Evolutionary conservation across 176 grass and related monocot genomes (phyloP).

Genomic region (Juncus effusus): DNA sequence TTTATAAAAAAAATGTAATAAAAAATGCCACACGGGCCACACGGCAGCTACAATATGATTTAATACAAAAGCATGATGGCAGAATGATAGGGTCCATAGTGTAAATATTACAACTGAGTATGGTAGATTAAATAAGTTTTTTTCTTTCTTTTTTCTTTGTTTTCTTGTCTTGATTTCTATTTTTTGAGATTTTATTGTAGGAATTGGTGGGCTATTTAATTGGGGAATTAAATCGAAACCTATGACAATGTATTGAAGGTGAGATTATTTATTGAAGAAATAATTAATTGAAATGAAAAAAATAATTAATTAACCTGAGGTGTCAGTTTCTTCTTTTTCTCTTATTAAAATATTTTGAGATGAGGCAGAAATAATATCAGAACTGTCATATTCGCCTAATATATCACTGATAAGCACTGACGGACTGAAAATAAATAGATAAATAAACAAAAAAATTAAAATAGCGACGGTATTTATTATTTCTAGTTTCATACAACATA

Average conservation of each 20-base stretch:
- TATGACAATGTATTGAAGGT: neutral
- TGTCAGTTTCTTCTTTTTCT: constrained; percentile 40
- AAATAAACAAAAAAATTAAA: constrained; percentile 6
- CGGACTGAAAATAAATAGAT: constrained; percentile 50
- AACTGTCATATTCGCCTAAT: constrained; percentile 50
- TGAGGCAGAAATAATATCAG: constrained; percentile 26
- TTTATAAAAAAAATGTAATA: neutral
- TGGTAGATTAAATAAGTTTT: no score
- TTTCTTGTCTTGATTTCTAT: no score
- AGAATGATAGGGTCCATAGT: no score
- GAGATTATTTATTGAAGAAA: neutral
- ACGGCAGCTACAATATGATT: no score
- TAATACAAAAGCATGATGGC: no score
- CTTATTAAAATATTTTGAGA: constrained; percentile 49
- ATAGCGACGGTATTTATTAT: neutral
- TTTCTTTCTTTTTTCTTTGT: no score
- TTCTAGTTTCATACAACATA: constrained; percentile 34
- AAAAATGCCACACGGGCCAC: no score
- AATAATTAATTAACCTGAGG: constrained; percentile 28
- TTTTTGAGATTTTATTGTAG: no score
- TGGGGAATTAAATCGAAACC: constrained; percentile 11
- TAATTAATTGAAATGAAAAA: neutral
- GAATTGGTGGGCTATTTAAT: constrained; percentile 9
- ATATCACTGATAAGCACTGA: constrained; percentile 87
- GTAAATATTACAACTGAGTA: no score